Base-by-base conservation (phyloP, 441 rosid species). In the Biscutella laevigata region DNA sequence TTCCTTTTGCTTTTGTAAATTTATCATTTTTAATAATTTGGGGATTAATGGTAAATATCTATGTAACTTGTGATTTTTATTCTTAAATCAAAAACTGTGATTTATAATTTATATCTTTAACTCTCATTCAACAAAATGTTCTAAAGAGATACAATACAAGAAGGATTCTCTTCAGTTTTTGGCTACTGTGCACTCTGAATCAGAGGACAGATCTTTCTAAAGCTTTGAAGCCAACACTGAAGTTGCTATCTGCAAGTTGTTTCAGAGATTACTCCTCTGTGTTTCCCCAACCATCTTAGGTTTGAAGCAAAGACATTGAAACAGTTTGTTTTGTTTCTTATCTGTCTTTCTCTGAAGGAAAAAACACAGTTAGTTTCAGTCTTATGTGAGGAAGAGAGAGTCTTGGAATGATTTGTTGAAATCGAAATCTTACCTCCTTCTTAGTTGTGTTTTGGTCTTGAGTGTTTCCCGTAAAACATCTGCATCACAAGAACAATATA, bases 261-360 rank as follows among this genome's bases (percentile, higher is more conserved):
- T 25, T 56, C 51, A 43, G 25, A 56, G 15, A 6, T 15, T 34
- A 9, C 1, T 56, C 39, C 33, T 57, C 36, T 42, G 51, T 27
- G 36, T 26, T 27, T 59, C 71, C n/a, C 19, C 34, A 0, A 26
- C 56, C 56, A 59, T 45, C 40, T 60, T 28, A 19, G 62, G 62
- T 16, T 47, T 54, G 58, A 67, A 54, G 62, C 71, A 67, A 54
- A 67, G 53, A 34, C 71, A 67, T 0, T 46, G 39, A 28, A 41
- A 60, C 22, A 1, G 5, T 19, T 48, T 64, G 33, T 49, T 56
- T 3, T 14, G 51, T 59, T 66, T 66, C 65, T 45, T 58, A 35
- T 13, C 20, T 3, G 16, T 50, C 29, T 57, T 64, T 41, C 59
- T 41, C 69, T 64, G 64, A 11, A 38, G 11, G n/a, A 5, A 48